A percentile compares a stretch with the other conserved stretches of the same genome.
Evolutionary conservation across 192 early-diverging fungal genomes (phyloP).

Genomic region (Jimgerdemannia flammicorona): DNA sequence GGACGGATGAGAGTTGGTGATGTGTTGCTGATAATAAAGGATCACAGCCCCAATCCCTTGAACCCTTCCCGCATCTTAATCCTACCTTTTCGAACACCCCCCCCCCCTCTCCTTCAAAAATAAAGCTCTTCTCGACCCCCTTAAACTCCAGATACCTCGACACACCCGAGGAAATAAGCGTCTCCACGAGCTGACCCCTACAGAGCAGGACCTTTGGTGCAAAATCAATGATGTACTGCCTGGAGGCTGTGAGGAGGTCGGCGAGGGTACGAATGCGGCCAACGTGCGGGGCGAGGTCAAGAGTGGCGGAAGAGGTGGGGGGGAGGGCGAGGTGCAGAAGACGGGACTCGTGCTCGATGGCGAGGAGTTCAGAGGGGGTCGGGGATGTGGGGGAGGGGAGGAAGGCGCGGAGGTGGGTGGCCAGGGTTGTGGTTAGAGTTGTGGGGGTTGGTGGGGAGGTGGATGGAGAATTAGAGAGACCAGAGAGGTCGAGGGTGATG

Average conservation of each 20-base stretch:
- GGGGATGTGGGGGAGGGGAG: slow-evolving; percentile 20
- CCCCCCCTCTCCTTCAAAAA: slow-evolving; percentile 38
- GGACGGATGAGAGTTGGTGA: neutral
- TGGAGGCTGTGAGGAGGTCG: slow-evolving; percentile 40
- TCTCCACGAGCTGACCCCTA: slow-evolving; percentile 67
- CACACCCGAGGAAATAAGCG: slow-evolving; percentile 72
- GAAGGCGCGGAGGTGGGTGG: slow-evolving; percentile 20
- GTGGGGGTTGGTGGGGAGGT: neutral
- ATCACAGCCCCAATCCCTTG: neutral
- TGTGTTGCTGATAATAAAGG: neutral
- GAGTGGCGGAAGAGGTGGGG: slow-evolving; percentile 12
- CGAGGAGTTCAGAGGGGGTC: slow-evolving; percentile 19
- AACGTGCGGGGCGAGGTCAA: slow-evolving; percentile 7
- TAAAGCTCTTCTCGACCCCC: slow-evolving; percentile 64
- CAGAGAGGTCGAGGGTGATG: neutral
- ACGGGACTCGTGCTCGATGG: slow-evolving; percentile 27
- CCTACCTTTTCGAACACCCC: slow-evolving; percentile 42
- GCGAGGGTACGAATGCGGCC: slow-evolving; percentile 27
- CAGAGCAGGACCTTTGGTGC: slow-evolving; percentile 65
- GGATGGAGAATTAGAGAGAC: neutral
- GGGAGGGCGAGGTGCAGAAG: neutral
- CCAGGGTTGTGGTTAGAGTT: neutral
- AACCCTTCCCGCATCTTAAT: neutral
- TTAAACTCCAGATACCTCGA: slow-evolving; percentile 89
- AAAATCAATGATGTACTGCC: slow-evolving; percentile 67